phyloP scores from a whole-genome alignment of 768 basidiomycete genomes.

The Leccinum subgranulosum region DNA sequence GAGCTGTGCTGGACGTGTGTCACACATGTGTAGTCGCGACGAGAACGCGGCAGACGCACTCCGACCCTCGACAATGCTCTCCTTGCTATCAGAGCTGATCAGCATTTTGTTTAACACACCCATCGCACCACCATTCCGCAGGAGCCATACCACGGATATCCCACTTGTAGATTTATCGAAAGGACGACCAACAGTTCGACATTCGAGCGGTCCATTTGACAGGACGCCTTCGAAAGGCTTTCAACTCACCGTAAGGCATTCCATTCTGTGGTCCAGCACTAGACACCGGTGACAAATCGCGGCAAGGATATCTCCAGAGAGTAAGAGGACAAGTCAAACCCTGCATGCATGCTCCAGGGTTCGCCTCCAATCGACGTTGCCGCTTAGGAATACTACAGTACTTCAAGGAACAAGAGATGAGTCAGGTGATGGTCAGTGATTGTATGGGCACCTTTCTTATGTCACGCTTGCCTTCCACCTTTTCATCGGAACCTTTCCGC shows the following conservation, averaged over 20 bases:
- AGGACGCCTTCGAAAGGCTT: constrained; percentile 4
- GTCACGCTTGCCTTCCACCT: no score
- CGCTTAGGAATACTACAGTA: not conserved
- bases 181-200: not conserved
- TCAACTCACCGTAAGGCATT: constrained; percentile 13
- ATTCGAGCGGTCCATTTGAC: not conserved
- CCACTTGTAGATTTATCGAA: constrained; percentile 19
- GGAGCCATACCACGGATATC: constrained; percentile 4
- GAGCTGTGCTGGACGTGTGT: not conserved
- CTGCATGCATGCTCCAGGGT: not conserved
- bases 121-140: constrained; percentile 8
- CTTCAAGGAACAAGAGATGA: no score
- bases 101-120: constrained; percentile 24
- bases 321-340: constrained; percentile 6
- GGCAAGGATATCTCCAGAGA: constrained; percentile 7
- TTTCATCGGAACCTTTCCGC: not conserved
- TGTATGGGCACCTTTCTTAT: not conserved
- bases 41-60: not conserved
- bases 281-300: not conserved
- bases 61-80: not conserved
- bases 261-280: not conserved
- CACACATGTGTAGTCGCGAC: not conserved
- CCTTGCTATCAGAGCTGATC: constrained; percentile 15
- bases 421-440: not conserved
- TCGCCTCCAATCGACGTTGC: not conserved